phyloP scores from a whole-genome alignment of 75 land plant genomes.

The Sequoia sempervirens region DNA sequence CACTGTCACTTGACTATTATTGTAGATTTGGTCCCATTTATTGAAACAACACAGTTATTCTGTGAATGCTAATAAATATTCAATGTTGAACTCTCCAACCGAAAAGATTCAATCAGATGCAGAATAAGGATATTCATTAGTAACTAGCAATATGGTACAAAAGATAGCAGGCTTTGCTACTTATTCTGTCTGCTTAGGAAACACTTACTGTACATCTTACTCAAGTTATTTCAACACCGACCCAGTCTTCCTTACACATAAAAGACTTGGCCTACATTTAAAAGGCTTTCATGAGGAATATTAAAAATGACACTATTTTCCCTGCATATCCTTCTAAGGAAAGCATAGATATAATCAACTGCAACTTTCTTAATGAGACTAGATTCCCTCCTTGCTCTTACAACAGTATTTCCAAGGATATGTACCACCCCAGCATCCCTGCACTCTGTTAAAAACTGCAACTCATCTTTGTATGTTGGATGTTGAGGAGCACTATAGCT shows the following conservation, averaged over 20 bases:
- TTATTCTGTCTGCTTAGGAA: not conserved
- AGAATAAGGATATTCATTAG: not conserved
- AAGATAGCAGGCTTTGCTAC: not conserved
- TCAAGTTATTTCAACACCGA: not conserved
- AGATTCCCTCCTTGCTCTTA: slow-evolving; percentile 63
- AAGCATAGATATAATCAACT: slow-evolving; percentile 71
- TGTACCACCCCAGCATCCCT: slow-evolving; percentile 81
- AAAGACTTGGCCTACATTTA: slow-evolving; percentile 82
- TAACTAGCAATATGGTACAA: not conserved
- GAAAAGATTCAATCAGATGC: not conserved
- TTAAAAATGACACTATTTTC: slow-evolving; percentile 74
- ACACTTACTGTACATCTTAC: not conserved
- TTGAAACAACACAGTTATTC: not conserved
- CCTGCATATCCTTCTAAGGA: slow-evolving; percentile 75
- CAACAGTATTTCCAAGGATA: slow-evolving; percentile 76
- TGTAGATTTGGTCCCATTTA: not conserved
- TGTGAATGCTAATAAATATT: not conserved
- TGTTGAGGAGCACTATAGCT: slow-evolving; percentile 11
- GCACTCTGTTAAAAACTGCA: slow-evolving; percentile 53
- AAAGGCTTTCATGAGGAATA: slow-evolving; percentile 85
- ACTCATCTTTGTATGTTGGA: slow-evolving; percentile 43
- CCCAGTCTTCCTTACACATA: slow-evolving; percentile 31
- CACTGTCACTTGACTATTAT: not conserved
- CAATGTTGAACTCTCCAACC: not conserved
- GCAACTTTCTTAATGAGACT: slow-evolving; percentile 59